Evolutionary conservation across 73 alveolate species (phyloP), one percentile per base, ranked within the genome.

Genomic region (Paramecium octaurelia): DNA sequence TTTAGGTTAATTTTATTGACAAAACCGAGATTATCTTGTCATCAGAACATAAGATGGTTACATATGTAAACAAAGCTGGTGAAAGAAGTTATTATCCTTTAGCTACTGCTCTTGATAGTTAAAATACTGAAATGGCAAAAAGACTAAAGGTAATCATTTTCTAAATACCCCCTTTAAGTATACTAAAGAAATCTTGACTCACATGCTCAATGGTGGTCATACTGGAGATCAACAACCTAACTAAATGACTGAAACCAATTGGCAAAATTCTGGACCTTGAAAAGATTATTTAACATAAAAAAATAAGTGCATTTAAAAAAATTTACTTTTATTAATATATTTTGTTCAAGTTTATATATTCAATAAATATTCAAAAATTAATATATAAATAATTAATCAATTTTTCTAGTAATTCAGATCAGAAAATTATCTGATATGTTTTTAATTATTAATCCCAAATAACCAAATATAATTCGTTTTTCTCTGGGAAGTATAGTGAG

Each of bases 61-160:
- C 99, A 6, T 98, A 97, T 93, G 99, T 98, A 38, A 97, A 97
- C 86, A 98, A 97, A 88, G 93, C 95, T 93, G 99, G 99, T 59
- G 99, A 96, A 93, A 94, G 97, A 92, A 86, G 92, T 11, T 75
- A 95, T 50, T 97, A 94, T 95, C 99, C 99, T 31, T 93, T 98
- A 29, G 93, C 97, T 16, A 95, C 97, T 21, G 99, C 99, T 57
- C 93, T 98, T 95, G 99, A 98, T 54, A 94, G 98, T 43, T 84
- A 95, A 14, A 98, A 98, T 94, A 87, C 95, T 68, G 99, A 98
- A 94, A 96, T 98, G 99, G 97, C 93, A 8, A 93, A 93, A 59
- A 75, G 96, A 90, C 80, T 93, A 21, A 93, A 89, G 48, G 43
- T 31, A 64, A 54, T 54, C 9, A 54, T 54, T 4, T 54, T 18